phyloP scores from a whole-genome alignment of 1,139 yeast genomes.

The Hansenula sp. region DNA sequence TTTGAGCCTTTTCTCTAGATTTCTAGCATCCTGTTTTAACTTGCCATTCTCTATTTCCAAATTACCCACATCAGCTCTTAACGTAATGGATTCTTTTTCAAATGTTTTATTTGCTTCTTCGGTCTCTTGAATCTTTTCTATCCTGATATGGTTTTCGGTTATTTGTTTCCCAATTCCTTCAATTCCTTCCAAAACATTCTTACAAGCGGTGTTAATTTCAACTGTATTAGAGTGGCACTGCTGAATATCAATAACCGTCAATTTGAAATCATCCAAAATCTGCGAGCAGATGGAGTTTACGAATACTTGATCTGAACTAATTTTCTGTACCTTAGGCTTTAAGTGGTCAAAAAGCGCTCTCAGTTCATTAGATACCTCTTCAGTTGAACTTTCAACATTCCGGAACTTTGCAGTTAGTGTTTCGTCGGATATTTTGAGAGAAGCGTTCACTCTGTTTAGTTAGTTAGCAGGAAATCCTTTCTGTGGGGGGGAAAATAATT shows the following conservation, averaged over 20 bases:
- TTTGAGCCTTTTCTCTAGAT: not conserved
- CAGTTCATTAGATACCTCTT: not conserved
- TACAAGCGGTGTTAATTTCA: not conserved
- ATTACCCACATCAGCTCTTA: not conserved
- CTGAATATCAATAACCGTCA: not conserved
- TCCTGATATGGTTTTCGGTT: not conserved
- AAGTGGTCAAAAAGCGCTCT: not conserved
- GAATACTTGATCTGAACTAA: not conserved
- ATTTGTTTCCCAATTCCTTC: not conserved
- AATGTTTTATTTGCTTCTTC: not conserved
- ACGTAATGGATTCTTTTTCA: not conserved
- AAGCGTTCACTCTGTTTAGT: not conserved
- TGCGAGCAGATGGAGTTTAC: not conserved
- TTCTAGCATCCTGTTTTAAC: not conserved
- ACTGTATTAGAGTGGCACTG: not conserved
- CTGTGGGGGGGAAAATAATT: not conserved
- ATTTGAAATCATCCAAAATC: not conserved
- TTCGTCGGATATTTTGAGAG: not conserved
- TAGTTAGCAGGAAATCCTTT: not conserved
- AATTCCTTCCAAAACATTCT: not conserved
- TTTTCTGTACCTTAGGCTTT: constrained; percentile 1
- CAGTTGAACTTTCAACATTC: not conserved
- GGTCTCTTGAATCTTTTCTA: not conserved
- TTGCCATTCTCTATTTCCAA: not conserved
- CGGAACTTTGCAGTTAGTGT: not conserved